These are phyloP conservation scores for Platanthera guangdongensis DNA, from an alignment of 106 monocot species.

Conservation along the genomic window DNA sequence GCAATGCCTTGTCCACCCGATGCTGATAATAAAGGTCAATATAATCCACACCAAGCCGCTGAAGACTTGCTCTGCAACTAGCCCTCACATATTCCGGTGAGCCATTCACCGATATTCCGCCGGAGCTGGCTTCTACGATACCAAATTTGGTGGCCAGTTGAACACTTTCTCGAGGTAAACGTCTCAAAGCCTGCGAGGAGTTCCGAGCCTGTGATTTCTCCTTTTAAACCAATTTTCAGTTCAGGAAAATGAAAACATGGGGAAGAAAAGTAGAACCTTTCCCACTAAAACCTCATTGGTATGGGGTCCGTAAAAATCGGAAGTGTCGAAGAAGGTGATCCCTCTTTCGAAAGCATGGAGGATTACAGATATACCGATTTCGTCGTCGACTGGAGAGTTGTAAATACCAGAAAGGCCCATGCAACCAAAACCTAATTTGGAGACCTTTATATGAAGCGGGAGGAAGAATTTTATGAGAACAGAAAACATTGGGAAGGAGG, in stretches of 20 bases:
- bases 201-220: background rate
- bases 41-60: constrained; percentile 74
- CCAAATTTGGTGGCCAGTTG: constrained; percentile 54
- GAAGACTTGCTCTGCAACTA: constrained; percentile 63
- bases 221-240: background rate
- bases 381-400: constrained; percentile 45
- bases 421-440: constrained; percentile 70
- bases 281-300: constrained; percentile 55
- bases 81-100: constrained; percentile 43
- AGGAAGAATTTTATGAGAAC: background rate
- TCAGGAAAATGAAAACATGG: background rate
- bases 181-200: constrained; percentile 32
- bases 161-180: constrained; percentile 35
- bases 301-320: constrained; percentile 50
- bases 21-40: constrained; percentile 89
- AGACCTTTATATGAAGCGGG: constrained; percentile 20
- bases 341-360: constrained; percentile 49
- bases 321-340: constrained; percentile 78
- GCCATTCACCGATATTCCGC: constrained; percentile 20
- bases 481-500: background rate
- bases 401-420: constrained; percentile 54
- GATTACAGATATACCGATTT: constrained; percentile 42
- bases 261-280: constrained; percentile 11
- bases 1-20: constrained; percentile 53
- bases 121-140: background rate